Evolutionary conservation across 2,329 filamentous ascomycete genomes (phyloP).

Genomic region (Zymoseptoria pseudotritici): DNA sequence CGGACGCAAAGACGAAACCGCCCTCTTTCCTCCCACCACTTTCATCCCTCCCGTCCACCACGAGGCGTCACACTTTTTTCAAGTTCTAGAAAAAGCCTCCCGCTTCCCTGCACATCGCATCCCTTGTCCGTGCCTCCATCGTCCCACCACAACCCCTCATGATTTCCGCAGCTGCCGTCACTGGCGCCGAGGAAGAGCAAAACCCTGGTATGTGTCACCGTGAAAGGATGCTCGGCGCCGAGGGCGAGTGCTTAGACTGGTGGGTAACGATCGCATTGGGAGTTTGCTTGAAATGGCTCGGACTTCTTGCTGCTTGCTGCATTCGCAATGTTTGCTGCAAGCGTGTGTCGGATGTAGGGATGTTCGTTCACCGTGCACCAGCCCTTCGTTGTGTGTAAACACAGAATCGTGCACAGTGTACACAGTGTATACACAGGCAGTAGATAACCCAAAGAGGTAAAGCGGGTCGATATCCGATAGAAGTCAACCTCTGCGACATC

Average conservation of each 20-base stretch:
- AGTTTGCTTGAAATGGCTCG: not conserved
- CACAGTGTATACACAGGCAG: too few relatives aligned
- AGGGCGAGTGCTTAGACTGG: not conserved
- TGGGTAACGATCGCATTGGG: not conserved
- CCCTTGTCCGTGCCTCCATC: not conserved
- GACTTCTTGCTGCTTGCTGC: too few relatives aligned
- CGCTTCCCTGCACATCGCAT: not conserved
- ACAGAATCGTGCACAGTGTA: too few relatives aligned
- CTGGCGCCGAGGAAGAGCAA: not conserved
- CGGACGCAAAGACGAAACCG: not conserved
- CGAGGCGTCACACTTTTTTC: not conserved
- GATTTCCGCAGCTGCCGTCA: not conserved
- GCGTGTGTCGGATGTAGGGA: too few relatives aligned
- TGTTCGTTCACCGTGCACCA: too few relatives aligned
- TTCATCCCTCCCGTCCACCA: not conserved
- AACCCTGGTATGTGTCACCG: not conserved
- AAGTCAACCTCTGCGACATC: too few relatives aligned
- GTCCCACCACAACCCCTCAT: not conserved
- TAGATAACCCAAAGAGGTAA: too few relatives aligned
- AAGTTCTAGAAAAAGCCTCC: not conserved
- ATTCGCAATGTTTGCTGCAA: too few relatives aligned
- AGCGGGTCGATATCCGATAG: too few relatives aligned
- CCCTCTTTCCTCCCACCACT: not conserved
- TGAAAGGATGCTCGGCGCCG: not conserved
- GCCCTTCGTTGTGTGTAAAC: too few relatives aligned